Base-by-base conservation (phyloP, 2,329 filamentous ascomycete genomes). In the Drechslera avenae region DNA sequence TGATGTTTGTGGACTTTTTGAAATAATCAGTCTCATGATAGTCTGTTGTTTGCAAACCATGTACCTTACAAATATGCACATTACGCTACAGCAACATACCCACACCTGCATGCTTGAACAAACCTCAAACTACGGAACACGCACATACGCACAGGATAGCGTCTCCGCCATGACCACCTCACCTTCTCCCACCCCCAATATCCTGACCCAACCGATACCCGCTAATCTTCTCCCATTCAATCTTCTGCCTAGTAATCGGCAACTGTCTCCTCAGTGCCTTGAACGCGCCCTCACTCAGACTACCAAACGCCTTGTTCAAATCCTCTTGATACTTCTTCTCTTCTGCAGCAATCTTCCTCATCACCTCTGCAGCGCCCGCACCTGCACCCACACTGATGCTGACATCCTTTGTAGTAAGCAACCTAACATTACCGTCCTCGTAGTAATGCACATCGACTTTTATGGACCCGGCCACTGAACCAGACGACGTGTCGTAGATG, bases 401-500 rank as follows among this genome's bases (percentile, higher is more conserved):
- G 1, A 93, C 73, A 9, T 88, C 79, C 78, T 97, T 97, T 68
- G 84, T 87, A n/a, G 94, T 97, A 57, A 93, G 82, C 52, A 99
- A 83, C 2, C 94, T 88, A 50, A 99, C 94, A 71, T 99, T 99
- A 56, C 94, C 94, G 72, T 99, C 95, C 78, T 99, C 94, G 79
- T 99, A 99, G 82, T 99, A 99, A 81, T 99, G 94, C 43, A 99
- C 93, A 64, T 97, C 92, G 46, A 97, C 90, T 74, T 93, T 91
- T 75, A 97, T 86, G 52, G 82, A 86, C 64, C 94, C 94, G 31
- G 86, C 85, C 35, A 97, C 78, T 39, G 80, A 80, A 58, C 81
- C 81, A 3, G 83, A 80, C 1, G 83, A 83, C 1, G 91, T 86
- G 56, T 87, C 82, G 74, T 89, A 88, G 65, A 88, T 83, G 79